Percentiles rank a stretch among this genome's conserved stretches.
These are phyloP conservation scores for Melocanna baccifera DNA, from an alignment of 176 grass and related monocot species.

Conservation along the genomic window DNA sequence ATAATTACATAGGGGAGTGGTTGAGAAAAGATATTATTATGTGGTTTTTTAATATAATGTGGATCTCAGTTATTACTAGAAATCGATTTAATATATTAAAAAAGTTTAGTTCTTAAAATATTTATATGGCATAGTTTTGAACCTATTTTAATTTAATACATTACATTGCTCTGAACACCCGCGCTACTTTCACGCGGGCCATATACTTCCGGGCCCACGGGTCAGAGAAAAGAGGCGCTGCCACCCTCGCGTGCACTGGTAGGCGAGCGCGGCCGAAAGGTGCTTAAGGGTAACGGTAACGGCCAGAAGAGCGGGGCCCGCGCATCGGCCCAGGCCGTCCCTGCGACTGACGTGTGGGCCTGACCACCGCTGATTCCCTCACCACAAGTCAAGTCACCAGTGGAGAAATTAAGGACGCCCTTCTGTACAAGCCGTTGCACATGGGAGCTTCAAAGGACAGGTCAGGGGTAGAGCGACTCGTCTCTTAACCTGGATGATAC, in stretches of 20 bases:
- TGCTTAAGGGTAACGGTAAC: constrained; percentile 38
- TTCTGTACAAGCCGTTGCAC: constrained; percentile 3
- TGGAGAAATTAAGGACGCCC: background rate
- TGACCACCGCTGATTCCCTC: fast-evolving
- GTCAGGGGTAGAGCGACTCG: background rate
- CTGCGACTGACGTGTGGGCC: background rate
- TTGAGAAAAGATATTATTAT: no score
- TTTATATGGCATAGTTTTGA: no score
- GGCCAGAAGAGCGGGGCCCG: constrained; percentile 16
- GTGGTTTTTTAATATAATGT: no score
- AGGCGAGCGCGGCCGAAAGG: constrained; percentile 33
- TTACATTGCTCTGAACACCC: no score
- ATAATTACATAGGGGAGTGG: no score
- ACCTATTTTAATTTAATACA: no score
- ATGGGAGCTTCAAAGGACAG: background rate
- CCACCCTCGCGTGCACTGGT: background rate
- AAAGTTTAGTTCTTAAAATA: no score
- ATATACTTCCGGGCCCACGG: fast-evolving
- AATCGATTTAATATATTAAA: no score
- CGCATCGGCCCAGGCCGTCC: background rate
- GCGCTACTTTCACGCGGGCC: background rate
- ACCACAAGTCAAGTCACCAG: constrained; percentile 30
- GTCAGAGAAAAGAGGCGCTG: background rate
- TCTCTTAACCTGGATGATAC: background rate
- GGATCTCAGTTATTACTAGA: no score